Evolutionary conservation across 1,139 yeast genomes (phyloP), one percentile per base, ranked within the genome.

Genomic region (Candida pseudoviswanathii): DNA sequence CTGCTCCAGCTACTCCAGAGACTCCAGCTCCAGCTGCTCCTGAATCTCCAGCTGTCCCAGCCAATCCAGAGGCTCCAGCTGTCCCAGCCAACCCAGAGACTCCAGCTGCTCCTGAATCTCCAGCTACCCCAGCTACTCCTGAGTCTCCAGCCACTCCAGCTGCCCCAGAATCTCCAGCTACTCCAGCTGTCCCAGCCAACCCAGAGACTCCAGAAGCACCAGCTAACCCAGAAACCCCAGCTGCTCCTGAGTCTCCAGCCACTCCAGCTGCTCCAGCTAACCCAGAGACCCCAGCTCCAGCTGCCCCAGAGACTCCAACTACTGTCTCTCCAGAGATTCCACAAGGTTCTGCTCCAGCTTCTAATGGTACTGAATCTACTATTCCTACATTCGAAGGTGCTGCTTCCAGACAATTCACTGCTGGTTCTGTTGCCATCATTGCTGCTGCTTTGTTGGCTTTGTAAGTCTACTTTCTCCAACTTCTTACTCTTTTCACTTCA

Each of bases 361-460:
- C 62, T 53, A 58, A 60, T 60, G 54, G 56, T 62, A 55, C 62
- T 52, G 67, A 65, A 50, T 65, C 68, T 51, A 67, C 65, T 67
- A 71, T 72, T 53, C 61, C 77, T 47, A 62, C 73, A 54, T 72
- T 60, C 67, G 73, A 65, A 60, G 77, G 69, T 69, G 66, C 67
- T 58, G 71, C 67, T 52, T 59, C 60, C 57, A 69, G 58, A 61
- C 68, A 65, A 62, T 65, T 55, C 63, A 70, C 71, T 64, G 77
- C 70, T 58, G 80, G 79, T 72, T 75, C 73, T 62, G 78, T 73
- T 62, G 80, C 77, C 62, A 63, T 75, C 61, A 77, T 77, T 66
- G 80, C 80, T 53, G 80, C 79, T 72, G 80, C 79, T 70, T 72
- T 75, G 65, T 73, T 75, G 65, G 79, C 78, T 70, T 73, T 75